phyloP scores from a whole-genome alignment of 2,329 filamentous ascomycete species.

The Cytospora piceicola region DNA sequence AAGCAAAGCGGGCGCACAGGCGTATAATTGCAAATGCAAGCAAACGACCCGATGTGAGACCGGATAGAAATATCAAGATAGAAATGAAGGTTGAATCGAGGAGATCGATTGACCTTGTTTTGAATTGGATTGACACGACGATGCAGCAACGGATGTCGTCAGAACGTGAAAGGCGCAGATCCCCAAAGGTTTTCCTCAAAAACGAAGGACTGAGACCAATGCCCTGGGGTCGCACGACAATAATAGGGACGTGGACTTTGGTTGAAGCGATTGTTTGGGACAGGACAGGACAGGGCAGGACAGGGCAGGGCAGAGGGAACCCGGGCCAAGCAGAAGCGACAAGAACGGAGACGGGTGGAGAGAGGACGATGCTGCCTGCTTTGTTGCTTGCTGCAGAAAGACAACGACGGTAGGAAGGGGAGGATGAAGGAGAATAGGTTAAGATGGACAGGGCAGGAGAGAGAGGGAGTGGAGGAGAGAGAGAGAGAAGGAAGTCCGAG shows the following conservation, averaged over 20 bases:
- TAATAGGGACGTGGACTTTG: slow-evolving; percentile 14
- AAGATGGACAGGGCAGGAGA: background rate
- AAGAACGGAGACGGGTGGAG: background rate
- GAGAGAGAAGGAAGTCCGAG: slow-evolving; percentile 3
- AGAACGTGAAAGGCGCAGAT: slow-evolving; percentile 18
- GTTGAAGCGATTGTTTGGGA: slow-evolving; percentile 20
- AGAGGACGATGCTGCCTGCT: slow-evolving; percentile 12
- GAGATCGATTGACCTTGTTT: slow-evolving; percentile 23
- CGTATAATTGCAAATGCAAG: slow-evolving; percentile 10
- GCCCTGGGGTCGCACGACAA: slow-evolving; percentile 20
- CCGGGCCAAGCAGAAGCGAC: slow-evolving; percentile 17
- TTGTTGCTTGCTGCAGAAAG: slow-evolving; percentile 26
- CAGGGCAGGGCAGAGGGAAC: too few species aligned
- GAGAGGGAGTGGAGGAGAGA: background rate
- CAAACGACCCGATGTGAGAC: slow-evolving; percentile 13
- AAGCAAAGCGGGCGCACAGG: slow-evolving; percentile 10
- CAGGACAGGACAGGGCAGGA: background rate
- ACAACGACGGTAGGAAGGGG: background rate
- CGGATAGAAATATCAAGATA: slow-evolving; percentile 11
- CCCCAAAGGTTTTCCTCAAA: slow-evolving; percentile 4
- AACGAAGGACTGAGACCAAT: slow-evolving; percentile 22
- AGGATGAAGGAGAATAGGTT: background rate
- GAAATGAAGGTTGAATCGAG: slow-evolving; percentile 2
- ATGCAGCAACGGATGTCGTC: slow-evolving; percentile 18
- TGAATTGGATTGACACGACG: slow-evolving; percentile 16